phyloP scores from a whole-genome alignment of 257 asterid genomes.

The Salvia hispanica region DNA sequence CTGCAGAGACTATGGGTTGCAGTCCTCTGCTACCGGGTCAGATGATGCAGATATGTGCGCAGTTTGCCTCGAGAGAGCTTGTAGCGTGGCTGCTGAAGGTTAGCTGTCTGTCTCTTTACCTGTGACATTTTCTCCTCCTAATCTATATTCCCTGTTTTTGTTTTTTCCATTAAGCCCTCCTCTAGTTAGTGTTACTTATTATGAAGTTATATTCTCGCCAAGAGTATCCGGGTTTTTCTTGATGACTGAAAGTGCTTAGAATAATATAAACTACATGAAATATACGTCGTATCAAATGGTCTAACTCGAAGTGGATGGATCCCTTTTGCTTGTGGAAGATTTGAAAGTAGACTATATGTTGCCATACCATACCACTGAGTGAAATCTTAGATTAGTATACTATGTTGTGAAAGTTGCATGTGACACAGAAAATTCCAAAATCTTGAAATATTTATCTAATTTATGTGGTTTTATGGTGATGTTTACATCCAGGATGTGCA shows the following conservation, averaged over 20 bases:
- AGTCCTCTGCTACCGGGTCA: slow-evolving; percentile 56
- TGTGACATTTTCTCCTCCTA: neutral
- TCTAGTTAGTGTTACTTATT: too few species aligned
- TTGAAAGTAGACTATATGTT: neutral
- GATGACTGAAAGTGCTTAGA: too few species aligned
- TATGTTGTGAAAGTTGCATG: neutral
- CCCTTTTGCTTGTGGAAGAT: neutral
- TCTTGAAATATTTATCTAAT: neutral
- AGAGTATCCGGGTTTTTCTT: too few species aligned
- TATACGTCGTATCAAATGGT: too few species aligned
- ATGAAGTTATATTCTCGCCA: too few species aligned
- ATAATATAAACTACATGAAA: too few species aligned
- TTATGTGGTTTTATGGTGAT: neutral
- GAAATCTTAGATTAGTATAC: neutral
- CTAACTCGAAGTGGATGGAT: neutral
- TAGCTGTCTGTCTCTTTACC: slow-evolving; percentile 22
- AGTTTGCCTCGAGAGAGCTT: slow-evolving; percentile 91
- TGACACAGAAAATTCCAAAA: neutral
- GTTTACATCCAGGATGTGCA: slow-evolving; percentile 61
- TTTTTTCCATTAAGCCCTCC: neutral
- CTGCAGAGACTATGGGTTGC: slow-evolving; percentile 85
- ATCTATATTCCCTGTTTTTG: neutral
- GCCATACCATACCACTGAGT: neutral
- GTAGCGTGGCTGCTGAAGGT: slow-evolving; percentile 87
- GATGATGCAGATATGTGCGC: slow-evolving; percentile 89